phyloP scores from a whole-genome alignment of 108 stramenopile species.

The Skeletonema marinoi region DNA sequence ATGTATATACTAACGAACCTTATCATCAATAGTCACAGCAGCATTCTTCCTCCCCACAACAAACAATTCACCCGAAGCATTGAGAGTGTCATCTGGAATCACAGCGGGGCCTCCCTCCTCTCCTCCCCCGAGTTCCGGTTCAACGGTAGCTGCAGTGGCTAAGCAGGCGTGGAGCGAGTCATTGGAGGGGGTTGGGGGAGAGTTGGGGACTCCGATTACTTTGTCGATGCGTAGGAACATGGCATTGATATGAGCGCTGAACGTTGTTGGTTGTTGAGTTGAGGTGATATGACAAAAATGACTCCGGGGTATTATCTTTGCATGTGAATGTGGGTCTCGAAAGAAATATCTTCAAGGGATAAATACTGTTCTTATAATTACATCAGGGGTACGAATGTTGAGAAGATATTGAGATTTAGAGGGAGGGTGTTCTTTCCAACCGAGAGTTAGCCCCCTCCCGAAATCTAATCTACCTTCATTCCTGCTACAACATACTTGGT shows the following conservation, averaged over 20 bases:
- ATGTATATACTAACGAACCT: neutral
- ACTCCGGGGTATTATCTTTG: too few species aligned
- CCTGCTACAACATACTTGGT: too few species aligned
- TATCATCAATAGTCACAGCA: conserved; percentile 32
- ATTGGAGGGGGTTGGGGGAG: conserved; percentile 11
- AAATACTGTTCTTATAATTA: too few species aligned
- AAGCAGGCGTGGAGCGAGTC: conserved; percentile 43
- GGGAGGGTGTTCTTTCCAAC: too few species aligned
- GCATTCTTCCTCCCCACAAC: conserved; percentile 43
- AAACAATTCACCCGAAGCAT: conserved; percentile 28
- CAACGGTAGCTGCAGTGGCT: conserved; percentile 14
- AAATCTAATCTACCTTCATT: too few species aligned
- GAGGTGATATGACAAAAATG: too few species aligned
- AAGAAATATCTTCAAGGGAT: too few species aligned
- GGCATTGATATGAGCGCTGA: neutral
- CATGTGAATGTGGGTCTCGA: too few species aligned
- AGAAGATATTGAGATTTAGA: neutral
- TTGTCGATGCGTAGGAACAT: conserved; percentile 49
- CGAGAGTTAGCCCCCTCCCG: too few species aligned
- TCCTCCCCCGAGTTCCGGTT: neutral
- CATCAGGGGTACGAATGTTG: too few species aligned
- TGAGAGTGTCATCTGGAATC: neutral
- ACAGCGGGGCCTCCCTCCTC: neutral
- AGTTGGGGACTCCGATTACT: conserved; percentile 21
- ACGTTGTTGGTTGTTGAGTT: too few species aligned